Evolutionary conservation across 140 eudicot species (phyloP).

Genomic region (Flaveria floridana): DNA sequence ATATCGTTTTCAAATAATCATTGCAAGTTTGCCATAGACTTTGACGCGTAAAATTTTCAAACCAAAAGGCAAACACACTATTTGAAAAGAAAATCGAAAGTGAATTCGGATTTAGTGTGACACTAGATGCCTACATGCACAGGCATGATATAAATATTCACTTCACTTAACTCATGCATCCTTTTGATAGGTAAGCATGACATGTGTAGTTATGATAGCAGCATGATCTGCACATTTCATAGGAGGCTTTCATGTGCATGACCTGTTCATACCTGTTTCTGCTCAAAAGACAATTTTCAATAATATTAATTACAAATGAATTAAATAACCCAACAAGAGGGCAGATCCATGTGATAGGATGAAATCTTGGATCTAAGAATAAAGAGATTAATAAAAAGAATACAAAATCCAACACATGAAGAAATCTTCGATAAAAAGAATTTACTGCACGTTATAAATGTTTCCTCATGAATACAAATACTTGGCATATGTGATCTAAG

Average conservation of each 20-base stretch:
- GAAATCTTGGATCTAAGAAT: background rate
- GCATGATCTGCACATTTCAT: background rate
- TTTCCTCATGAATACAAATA: slow-evolving; percentile 46
- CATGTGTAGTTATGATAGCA: slow-evolving; percentile 13
- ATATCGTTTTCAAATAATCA: background rate
- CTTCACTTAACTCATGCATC: background rate
- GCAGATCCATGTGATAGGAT: background rate
- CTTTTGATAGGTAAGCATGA: background rate
- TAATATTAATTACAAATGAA: background rate
- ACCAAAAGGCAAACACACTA: background rate
- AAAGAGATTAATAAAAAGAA: background rate
- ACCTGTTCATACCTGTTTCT: background rate
- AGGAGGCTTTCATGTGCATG: background rate
- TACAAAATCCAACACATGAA: background rate
- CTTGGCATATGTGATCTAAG: slow-evolving; percentile 40
- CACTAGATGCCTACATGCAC: background rate
- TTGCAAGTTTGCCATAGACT: too few relatives aligned
- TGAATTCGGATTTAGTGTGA: background rate
- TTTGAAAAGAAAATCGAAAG: background rate
- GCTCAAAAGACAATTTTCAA: background rate
- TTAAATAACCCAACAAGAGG: background rate
- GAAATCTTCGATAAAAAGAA: slow-evolving; percentile 36
- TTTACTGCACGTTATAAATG: slow-evolving; percentile 59
- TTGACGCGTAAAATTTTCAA: too few relatives aligned
- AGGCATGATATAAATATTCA: background rate